These are phyloP conservation scores for Yarrowia yakushimensis DNA, from an alignment of 805 yeast genomes.

Conservation along the genomic window DNA sequence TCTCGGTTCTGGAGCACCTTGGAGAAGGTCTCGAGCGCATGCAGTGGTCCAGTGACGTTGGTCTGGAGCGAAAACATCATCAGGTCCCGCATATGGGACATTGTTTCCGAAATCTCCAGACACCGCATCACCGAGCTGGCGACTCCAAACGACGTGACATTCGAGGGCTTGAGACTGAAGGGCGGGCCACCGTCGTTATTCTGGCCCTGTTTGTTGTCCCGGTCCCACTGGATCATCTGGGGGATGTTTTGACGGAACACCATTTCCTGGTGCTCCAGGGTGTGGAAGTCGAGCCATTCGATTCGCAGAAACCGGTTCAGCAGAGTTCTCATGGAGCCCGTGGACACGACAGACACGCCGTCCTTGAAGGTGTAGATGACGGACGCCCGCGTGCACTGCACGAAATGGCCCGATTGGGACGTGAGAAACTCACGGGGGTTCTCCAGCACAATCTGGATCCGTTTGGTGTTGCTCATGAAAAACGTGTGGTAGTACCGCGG, in stretches of 20 bases:
- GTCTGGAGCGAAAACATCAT: conserved; percentile 51
- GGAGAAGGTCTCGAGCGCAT: conserved; percentile 35
- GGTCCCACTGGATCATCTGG: conserved; percentile 16
- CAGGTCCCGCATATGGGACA: conserved; percentile 65
- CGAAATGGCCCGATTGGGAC: conserved; percentile 50
- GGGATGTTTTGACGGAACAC: conserved; percentile 27
- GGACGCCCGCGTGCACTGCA: conserved; percentile 52
- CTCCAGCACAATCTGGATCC: conserved; percentile 47
- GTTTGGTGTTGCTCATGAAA: conserved; percentile 49
- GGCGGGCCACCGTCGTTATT: neutral
- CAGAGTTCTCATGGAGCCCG: conserved; percentile 58
- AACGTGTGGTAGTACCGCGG: conserved; percentile 57
- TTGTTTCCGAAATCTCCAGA: conserved; percentile 72
- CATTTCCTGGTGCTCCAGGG: conserved; percentile 47
- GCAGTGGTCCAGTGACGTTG: conserved; percentile 31
- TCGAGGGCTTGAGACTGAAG: conserved; percentile 22
- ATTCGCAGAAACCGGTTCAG: conserved; percentile 61
- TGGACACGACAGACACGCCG: conserved; percentile 63
- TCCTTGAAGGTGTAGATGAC: conserved; percentile 56
- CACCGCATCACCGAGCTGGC: conserved; percentile 64
- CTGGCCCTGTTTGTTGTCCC: neutral
- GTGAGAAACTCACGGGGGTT: conserved; percentile 52
- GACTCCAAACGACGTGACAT: conserved; percentile 56
- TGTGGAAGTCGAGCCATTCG: conserved; percentile 66
- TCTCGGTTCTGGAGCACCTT: conserved; percentile 37